Evolutionary conservation across 2,329 filamentous ascomycete genomes (phyloP).

Genomic region (Trichoderma asperellum): DNA sequence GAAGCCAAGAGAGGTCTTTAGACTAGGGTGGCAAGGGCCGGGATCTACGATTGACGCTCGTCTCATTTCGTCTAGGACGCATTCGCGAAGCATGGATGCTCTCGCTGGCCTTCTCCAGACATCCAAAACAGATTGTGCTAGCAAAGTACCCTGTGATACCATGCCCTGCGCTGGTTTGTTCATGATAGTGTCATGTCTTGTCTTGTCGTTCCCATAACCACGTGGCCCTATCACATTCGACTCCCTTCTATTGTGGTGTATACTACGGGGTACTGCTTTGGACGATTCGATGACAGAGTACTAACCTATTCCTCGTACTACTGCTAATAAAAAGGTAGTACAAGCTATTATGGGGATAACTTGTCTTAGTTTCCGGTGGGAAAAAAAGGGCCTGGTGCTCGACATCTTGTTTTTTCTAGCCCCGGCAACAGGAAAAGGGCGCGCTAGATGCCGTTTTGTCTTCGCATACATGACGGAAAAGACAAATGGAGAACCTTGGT

Average conservation of each 20-base stretch:
- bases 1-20: background rate
- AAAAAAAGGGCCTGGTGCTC: slow-evolving; percentile 1
- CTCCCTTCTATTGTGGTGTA: background rate
- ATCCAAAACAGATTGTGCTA: background rate
- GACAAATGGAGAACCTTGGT: slow-evolving; percentile 2
- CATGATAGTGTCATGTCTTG: background rate
- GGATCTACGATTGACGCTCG: slow-evolving; percentile 26
- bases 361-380: slow-evolving; percentile 25
- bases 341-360: background rate
- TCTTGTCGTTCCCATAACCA: background rate
- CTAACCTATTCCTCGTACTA: background rate
- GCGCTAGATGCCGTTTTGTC: slow-evolving; percentile 9
- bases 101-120: slow-evolving; percentile 17
- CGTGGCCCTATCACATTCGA: slow-evolving; percentile 12
- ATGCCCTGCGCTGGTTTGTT: background rate
- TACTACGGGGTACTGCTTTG: background rate
- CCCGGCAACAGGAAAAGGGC: slow-evolving; percentile 23
- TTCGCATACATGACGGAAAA: slow-evolving; percentile 2
- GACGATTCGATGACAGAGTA: slow-evolving; percentile 1
- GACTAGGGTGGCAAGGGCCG: slow-evolving; percentile 13
- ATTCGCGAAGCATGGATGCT: slow-evolving; percentile 22
- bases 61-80: slow-evolving; percentile 25
- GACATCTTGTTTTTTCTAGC: background rate
- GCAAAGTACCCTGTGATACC: background rate
- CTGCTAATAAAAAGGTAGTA: background rate